phyloP scores from a whole-genome alignment of 2,329 filamentous ascomycete species.

The Fusarium incarnatum region DNA sequence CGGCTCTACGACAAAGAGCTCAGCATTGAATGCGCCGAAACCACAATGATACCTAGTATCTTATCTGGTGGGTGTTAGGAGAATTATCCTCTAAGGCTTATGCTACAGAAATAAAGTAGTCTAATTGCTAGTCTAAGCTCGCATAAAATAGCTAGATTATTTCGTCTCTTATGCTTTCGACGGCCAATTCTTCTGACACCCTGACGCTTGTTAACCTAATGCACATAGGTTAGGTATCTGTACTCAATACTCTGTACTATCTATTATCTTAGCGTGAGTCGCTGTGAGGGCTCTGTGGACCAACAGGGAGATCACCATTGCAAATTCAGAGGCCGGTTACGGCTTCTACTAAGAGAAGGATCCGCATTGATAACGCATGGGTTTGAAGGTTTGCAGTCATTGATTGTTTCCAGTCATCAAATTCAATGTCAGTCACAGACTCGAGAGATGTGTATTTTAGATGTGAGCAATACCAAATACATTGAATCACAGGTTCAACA shows the following conservation, averaged over 20 bases:
- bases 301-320: conserved; percentile 36
- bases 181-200: not conserved
- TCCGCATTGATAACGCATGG: not conserved
- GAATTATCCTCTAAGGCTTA: not conserved
- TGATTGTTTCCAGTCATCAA: no score
- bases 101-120: not conserved
- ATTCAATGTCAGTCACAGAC: not conserved
- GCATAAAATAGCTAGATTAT: not conserved
- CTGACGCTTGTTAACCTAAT: not conserved
- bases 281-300: conserved; percentile 11
- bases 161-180: not conserved
- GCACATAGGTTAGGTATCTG: not conserved
- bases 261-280: not conserved
- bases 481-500: not conserved
- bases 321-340: conserved; percentile 36
- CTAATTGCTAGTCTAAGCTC: not conserved
- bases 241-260: not conserved
- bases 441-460: not conserved
- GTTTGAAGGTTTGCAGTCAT: not conserved
- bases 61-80: not conserved
- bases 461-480: not conserved
- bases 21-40: not conserved
- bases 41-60: not conserved
- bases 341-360: not conserved
- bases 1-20: not conserved